Conservation (phyloP, 176 grass and related monocot genomes). For the Coix lacrymajobi region DNA sequence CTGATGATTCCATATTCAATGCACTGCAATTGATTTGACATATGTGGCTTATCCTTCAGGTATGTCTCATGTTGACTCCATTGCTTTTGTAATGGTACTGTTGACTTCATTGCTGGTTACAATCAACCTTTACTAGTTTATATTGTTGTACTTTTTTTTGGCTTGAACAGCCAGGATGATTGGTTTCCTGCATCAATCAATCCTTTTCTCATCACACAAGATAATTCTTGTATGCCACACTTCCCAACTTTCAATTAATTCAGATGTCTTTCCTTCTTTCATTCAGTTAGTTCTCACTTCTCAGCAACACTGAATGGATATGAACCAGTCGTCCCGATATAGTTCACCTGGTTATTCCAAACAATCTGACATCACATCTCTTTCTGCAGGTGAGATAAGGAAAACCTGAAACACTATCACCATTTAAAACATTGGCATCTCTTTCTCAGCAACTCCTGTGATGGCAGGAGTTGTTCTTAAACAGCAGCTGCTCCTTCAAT, state of each 20-base stretch:
- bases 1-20: not conserved
- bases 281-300: slow-evolving; percentile 9
- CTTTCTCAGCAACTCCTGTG: not conserved
- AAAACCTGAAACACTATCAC: not conserved
- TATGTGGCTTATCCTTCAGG: not conserved
- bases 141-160: not conserved
- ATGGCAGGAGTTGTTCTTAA: not conserved
- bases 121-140: not conserved
- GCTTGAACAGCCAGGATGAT: not conserved
- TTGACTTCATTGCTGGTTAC: not conserved
- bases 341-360: not conserved
- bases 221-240: not conserved
- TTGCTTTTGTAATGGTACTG: not conserved
- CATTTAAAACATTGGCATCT: not conserved
- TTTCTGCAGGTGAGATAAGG: slow-evolving; percentile 14
- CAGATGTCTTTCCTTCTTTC: not conserved
- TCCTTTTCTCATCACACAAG: not conserved
- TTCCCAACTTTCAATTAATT: not conserved
- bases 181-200: not conserved
- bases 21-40: not conserved
- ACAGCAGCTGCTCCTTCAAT: slow-evolving; percentile 26
- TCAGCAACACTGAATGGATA: not conserved
- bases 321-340: not conserved
- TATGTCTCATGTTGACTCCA: not conserved
- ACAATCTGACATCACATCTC: not conserved